Conservation (phyloP, 352 stramenopile genomes). For the Peronospora belbahrii region DNA sequence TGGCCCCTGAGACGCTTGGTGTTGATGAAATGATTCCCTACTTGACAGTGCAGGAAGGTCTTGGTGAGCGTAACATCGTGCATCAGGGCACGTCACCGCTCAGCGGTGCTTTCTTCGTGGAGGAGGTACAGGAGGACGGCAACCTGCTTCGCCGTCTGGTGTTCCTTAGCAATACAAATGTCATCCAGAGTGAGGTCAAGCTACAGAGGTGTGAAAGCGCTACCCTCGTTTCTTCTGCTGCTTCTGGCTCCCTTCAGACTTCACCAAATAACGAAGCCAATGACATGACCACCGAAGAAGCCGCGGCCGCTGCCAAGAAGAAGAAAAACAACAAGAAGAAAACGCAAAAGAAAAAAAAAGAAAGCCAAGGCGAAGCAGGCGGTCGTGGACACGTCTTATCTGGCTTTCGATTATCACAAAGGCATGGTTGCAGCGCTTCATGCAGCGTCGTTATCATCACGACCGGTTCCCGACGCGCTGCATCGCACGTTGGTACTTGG, state of each 20-base stretch:
- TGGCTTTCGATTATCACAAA: conserved; percentile 76
- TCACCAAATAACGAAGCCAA: conserved; percentile 7
- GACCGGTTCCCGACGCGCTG: conserved; percentile 5
- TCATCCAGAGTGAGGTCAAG: conserved; percentile 72
- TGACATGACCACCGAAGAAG: conserved; percentile 20
- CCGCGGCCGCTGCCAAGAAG: conserved; percentile 21
- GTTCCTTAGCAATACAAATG: conserved; percentile 62
- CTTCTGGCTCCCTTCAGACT: conserved; percentile 1
- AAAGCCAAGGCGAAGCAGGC: conserved; percentile 19
- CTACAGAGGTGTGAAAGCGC: conserved; percentile 18
- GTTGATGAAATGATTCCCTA: conserved; percentile 55
- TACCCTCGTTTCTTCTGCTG: conserved; percentile 2
- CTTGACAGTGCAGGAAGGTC: conserved; percentile 57
- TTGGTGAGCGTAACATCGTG: conserved; percentile 54
- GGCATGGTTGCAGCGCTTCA: conserved; percentile 62
- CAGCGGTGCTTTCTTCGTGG: conserved; percentile 63
- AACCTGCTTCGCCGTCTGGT: conserved; percentile 54
- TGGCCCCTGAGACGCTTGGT: conserved; percentile 42
- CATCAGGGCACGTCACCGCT: conserved; percentile 37
- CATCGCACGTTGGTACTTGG: conserved; percentile 52
- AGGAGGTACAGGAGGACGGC: conserved; percentile 49
- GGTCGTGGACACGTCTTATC: conserved; percentile 45
- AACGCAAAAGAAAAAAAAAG: conserved; percentile 53
- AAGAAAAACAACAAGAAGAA: conserved; percentile 54
- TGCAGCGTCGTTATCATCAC: conserved; percentile 23